These are phyloP conservation scores for Ceratocystis ficicola DNA, from an alignment of 2,329 filamentous ascomycete species.

Conservation along the genomic window DNA sequence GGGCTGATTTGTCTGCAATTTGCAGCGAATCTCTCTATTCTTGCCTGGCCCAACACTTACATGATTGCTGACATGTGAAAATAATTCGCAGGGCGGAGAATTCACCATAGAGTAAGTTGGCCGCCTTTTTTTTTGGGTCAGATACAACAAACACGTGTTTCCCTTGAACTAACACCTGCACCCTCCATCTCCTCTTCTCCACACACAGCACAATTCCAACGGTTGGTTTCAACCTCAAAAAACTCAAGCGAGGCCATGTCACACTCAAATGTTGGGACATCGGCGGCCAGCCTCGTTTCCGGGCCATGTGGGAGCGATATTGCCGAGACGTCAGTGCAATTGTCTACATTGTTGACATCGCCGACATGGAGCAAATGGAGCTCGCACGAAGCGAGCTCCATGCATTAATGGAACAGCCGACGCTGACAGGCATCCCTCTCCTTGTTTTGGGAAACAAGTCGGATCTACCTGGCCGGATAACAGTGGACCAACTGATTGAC, in stretches of 20 bases:
- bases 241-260: constrained; percentile 93
- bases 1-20: not conserved
- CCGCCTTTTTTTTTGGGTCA: not conserved
- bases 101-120: constrained; percentile 91
- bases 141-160: not conserved
- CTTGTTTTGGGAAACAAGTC: constrained; percentile 96
- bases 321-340: constrained; percentile 96
- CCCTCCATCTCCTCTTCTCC: constrained; percentile 24
- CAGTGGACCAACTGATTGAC: constrained; percentile 91
- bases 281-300: constrained; percentile 89
- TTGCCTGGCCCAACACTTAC: not conserved
- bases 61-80: constrained; percentile 4
- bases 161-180: constrained; percentile 11
- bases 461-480: constrained; percentile 78
- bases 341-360: constrained; percentile 95
- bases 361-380: constrained; percentile 67
- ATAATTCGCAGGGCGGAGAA: constrained; percentile 64
- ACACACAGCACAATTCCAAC: constrained; percentile 79
- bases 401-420: constrained; percentile 69
- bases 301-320: constrained; percentile 98
- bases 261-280: constrained; percentile 99
- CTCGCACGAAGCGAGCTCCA: constrained; percentile 88
- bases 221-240: constrained; percentile 98
- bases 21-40: not conserved
- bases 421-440: constrained; percentile 78